A percentile compares a stretch with the other conserved stretches of the same genome.
Evolutionary conservation across 345 rosid species (phyloP).

Genomic region (Melastoma malabathricum): DNA sequence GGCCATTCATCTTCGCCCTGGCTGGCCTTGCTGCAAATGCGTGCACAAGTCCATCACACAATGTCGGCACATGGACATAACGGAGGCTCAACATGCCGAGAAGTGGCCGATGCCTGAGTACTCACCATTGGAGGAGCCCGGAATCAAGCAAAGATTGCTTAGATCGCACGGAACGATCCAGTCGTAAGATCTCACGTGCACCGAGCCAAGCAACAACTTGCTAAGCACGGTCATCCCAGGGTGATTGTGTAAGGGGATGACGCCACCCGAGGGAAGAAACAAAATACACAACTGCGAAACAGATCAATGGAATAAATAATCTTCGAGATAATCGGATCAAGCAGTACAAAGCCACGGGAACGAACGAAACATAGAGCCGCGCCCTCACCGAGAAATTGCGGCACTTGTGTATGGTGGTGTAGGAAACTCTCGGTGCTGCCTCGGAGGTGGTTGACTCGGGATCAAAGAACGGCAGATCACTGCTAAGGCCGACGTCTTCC

Average conservation of each 20-base stretch:
- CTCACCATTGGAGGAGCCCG: constrained; percentile 21
- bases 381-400: constrained; percentile 37
- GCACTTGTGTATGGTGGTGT: constrained; percentile 39
- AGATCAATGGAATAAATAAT: not conserved
- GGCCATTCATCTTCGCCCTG: constrained; percentile 15
- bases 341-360: not conserved
- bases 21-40: constrained; percentile 39
- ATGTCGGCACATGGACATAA: no score
- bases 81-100: no score
- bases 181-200: constrained; percentile 67
- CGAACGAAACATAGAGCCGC: not conserved
- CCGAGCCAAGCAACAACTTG: constrained; percentile 46
- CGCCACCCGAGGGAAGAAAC: constrained; percentile 49
- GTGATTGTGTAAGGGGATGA: constrained; percentile 71
- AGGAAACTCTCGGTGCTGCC: constrained; percentile 32
- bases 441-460: constrained; percentile 7
- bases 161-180: constrained; percentile 24
- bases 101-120: not conserved
- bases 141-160: not conserved
- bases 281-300: constrained; percentile 43
- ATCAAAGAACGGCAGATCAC: constrained; percentile 25
- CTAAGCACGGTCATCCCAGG: constrained; percentile 69
- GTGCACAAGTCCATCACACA: not conserved
- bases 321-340: no score
- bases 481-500: constrained; percentile 50